Conservation (phyloP, 192 early-diverging fungal genomes). For the Neocallimastix lanati region DNA sequence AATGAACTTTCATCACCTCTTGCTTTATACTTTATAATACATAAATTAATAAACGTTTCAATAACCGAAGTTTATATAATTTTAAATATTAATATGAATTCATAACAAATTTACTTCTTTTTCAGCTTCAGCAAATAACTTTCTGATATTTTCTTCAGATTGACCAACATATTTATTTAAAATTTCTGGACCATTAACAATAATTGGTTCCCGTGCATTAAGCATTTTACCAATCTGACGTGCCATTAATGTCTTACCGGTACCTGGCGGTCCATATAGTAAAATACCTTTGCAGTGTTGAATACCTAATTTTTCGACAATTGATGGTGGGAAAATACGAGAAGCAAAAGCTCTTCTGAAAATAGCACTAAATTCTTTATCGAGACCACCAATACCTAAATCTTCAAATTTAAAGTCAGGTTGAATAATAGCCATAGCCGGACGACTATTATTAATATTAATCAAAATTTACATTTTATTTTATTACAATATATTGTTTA, state of each 20-base stretch:
- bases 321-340: constrained; percentile 79
- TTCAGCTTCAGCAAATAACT: constrained; percentile 88
- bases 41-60: constrained; percentile 1
- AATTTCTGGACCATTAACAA: no score
- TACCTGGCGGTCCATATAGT: constrained; percentile 84
- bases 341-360: constrained; percentile 95
- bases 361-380: constrained; percentile 80
- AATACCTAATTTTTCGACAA: constrained; percentile 89
- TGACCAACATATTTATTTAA: constrained; percentile 94
- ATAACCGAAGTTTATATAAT: no score
- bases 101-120: constrained; percentile 30
- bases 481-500: constrained; percentile 2
- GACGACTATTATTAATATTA: constrained; percentile 13
- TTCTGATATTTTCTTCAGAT: constrained; percentile 89
- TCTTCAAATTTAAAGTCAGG: constrained; percentile 94
- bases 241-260: constrained; percentile 94
- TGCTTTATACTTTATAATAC: constrained; percentile 48
- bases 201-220: constrained; percentile 78
- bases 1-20: constrained; percentile 75
- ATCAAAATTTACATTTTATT: no score
- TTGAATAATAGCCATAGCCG: constrained; percentile 62
- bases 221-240: constrained; percentile 98
- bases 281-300: constrained; percentile 91
- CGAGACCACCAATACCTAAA: constrained; percentile 93
- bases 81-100: no score